Conservation (phyloP, 306 rosid genomes). For the Vicia faba region DNA sequence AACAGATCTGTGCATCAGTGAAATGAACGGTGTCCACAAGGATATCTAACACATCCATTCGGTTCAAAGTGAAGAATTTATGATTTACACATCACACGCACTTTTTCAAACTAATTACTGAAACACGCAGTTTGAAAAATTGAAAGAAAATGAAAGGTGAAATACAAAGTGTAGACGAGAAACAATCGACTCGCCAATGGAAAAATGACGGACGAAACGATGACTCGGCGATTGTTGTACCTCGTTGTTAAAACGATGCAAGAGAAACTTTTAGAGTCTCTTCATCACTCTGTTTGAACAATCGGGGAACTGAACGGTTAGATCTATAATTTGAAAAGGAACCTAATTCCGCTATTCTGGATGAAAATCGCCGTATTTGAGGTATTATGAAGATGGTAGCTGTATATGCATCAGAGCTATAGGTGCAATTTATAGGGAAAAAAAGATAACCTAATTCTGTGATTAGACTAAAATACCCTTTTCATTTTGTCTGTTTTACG, state of each 20-base stretch:
- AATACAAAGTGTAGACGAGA: constrained; percentile 62
- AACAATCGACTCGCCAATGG: constrained; percentile 77
- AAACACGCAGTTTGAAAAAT: no score
- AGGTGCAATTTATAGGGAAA: constrained; percentile 31
- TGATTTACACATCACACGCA: constrained; percentile 39
- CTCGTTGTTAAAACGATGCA: constrained; percentile 46
- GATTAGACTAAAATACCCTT: constrained; percentile 23
- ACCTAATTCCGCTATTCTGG: no score
- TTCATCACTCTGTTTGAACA: constrained; percentile 5
- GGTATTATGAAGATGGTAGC: fast-evolving
- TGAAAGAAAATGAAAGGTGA: no score
- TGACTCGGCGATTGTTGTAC: constrained; percentile 69
- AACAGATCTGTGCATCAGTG: constrained; percentile 22
- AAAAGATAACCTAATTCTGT: neutral
- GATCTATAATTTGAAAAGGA: neutral
- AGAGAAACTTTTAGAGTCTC: constrained; percentile 44
- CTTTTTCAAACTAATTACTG: neutral
- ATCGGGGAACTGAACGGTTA: constrained; percentile 39
- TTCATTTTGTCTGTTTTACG: constrained; percentile 18
- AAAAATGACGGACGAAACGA: constrained; percentile 79
- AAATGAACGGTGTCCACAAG: constrained; percentile 7
- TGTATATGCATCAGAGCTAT: neutral
- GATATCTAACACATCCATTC: constrained; percentile 5
- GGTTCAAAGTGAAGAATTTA: constrained; percentile 42
- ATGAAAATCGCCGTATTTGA: constrained; percentile 1